These are phyloP conservation scores for Cyclospora cayetanensis DNA, from an alignment of 169 alveolate species.

Conservation along the genomic window DNA sequence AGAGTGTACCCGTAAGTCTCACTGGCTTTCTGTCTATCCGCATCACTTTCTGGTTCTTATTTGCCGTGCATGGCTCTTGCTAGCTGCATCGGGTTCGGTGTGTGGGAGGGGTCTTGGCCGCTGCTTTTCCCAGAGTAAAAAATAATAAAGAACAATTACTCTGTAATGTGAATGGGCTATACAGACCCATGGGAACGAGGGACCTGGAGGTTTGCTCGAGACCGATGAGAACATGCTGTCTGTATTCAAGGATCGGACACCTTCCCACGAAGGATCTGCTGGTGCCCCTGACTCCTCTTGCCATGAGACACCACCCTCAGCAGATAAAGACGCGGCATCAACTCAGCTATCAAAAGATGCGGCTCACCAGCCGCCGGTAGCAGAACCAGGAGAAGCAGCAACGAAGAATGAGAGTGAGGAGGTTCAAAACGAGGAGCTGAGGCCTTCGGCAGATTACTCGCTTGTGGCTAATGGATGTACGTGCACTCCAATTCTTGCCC, in stretches of 20 bases:
- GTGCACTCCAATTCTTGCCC: background rate
- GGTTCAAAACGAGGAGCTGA: background rate
- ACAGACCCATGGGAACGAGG: background rate
- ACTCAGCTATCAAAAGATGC: background rate
- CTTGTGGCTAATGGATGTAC: background rate
- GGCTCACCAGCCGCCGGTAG: background rate
- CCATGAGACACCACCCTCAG: background rate
- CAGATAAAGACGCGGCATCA: background rate
- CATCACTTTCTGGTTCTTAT: too few relatives aligned
- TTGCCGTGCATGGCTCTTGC: too few relatives aligned
- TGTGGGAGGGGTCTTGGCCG: too few relatives aligned
- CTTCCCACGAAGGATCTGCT: background rate
- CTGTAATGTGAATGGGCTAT: background rate
- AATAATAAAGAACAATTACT: too few relatives aligned
- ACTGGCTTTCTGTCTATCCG: too few relatives aligned
- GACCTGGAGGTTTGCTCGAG: background rate
- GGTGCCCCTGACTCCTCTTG: background rate
- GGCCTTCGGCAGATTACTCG: slow-evolving; percentile 6
- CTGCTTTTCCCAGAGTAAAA: too few relatives aligned
- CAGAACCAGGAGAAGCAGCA: background rate
- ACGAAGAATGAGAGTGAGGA: too few relatives aligned
- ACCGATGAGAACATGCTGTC: background rate
- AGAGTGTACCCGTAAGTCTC: too few relatives aligned
- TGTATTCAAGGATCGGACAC: too few relatives aligned
- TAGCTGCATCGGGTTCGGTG: too few relatives aligned